Percentiles rank a stretch among this genome's conserved stretches.
phyloP scores from a whole-genome alignment of 2,329 filamentous ascomycete genomes.

The Remersonia thermophila region DNA sequence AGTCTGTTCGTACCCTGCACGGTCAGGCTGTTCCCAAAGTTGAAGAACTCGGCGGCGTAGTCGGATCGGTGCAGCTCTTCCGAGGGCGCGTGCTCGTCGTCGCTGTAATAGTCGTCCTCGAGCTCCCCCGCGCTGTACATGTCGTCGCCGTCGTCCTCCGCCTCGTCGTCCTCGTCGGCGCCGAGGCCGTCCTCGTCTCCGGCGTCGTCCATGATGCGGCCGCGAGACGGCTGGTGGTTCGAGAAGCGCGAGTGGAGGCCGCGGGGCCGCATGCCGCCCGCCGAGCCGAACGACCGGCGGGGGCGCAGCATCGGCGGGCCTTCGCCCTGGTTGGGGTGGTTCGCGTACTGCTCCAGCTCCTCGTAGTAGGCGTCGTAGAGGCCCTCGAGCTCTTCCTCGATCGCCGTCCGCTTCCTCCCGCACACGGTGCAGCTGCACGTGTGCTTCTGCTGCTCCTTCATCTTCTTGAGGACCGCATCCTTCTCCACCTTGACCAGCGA shows the following conservation, averaged over 20 bases:
- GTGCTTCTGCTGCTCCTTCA: constrained; percentile 99
- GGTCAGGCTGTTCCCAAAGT: constrained; percentile 92
- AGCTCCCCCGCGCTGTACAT: constrained; percentile 53
- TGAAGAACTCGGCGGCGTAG: constrained; percentile 77
- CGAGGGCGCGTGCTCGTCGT: constrained; percentile 42
- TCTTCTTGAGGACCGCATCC: constrained; percentile 93
- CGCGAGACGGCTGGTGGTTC: constrained; percentile 58
- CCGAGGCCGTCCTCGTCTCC: constrained; percentile 40
- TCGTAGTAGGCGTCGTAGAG: constrained; percentile 98
- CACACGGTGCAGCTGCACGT: constrained; percentile 98
- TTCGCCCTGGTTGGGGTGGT: constrained; percentile 60
- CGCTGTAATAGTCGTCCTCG: constrained; percentile 43
- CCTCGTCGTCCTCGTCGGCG: constrained; percentile 39
- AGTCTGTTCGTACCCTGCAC: constrained; percentile 60
- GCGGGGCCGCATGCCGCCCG: constrained; percentile 43
- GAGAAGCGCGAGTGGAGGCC: constrained; percentile 45
- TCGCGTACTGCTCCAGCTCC: constrained; percentile 93
- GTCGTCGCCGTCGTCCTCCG: constrained; percentile 31
- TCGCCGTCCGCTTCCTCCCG: constrained; percentile 87
- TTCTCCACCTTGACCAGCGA: constrained; percentile 97
- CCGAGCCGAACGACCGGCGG: constrained; percentile 49
- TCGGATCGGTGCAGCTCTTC: constrained; percentile 46
- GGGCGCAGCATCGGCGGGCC: constrained; percentile 57
- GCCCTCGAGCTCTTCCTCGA: constrained; percentile 94
- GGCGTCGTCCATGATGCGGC: constrained; percentile 58